Percentiles rank a stretch among this genome's conserved stretches.
phyloP scores from a whole-genome alignment of 2,329 filamentous ascomycete genomes.

The Geosmithia putterillii region DNA sequence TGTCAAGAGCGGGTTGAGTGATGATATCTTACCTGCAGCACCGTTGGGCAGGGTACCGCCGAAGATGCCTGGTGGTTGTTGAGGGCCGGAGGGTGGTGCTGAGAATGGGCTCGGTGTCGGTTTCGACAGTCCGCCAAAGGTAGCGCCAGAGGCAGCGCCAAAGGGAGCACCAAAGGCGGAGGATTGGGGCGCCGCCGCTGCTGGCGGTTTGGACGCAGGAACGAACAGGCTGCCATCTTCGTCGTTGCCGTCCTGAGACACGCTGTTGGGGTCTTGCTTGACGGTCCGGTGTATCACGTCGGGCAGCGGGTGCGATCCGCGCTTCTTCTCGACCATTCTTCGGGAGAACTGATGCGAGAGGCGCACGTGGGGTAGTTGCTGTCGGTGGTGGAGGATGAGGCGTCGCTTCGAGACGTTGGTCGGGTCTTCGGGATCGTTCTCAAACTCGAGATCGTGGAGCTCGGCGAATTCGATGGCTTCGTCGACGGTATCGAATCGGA shows the following conservation, averaged over 20 bases:
- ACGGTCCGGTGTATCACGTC: slow-evolving; percentile 44
- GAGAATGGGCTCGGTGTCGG: neutral
- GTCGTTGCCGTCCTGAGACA: neutral
- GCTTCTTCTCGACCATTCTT: slow-evolving; percentile 47
- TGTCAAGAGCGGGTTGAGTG: neutral
- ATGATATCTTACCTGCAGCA: slow-evolving; percentile 2
- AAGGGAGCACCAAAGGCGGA: neutral
- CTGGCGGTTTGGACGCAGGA: neutral
- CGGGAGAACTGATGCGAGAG: slow-evolving; percentile 44
- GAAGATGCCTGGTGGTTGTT: neutral
- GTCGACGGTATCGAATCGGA: slow-evolving; percentile 55
- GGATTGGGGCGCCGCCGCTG: neutral
- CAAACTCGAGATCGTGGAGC: slow-evolving; percentile 42
- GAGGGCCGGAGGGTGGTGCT: neutral
- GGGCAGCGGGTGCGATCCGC: slow-evolving; percentile 35
- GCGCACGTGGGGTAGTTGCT: slow-evolving; percentile 32
- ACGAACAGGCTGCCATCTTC: neutral
- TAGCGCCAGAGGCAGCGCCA: too few relatives aligned
- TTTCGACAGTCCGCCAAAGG: slow-evolving; percentile 1
- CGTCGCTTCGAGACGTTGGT: slow-evolving; percentile 23
- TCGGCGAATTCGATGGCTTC: slow-evolving; percentile 56
- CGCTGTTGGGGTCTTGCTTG: slow-evolving; percentile 19
- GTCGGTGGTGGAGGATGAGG: slow-evolving; percentile 30
- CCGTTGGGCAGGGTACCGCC: neutral
- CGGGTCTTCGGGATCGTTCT: slow-evolving; percentile 18